Evolutionary conservation across 805 yeast genomes (phyloP).

Genomic region (Sugiyamaella qingdaonensis): DNA sequence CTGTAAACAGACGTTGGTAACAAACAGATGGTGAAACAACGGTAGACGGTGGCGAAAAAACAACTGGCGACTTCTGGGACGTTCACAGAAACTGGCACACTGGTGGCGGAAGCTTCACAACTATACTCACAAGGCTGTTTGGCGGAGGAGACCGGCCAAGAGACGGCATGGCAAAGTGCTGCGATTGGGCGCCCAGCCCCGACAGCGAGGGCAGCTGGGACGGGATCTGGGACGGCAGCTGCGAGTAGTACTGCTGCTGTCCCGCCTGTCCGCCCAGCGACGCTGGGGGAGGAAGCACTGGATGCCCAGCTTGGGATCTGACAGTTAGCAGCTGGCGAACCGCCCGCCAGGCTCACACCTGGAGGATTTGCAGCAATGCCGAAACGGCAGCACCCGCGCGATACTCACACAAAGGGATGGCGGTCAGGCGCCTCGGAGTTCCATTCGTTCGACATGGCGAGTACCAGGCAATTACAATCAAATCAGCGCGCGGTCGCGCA

Average conservation of each 20-base stretch:
- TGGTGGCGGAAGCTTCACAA: conserved; percentile 16
- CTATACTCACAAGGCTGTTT: neutral
- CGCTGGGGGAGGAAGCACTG: conserved; percentile 34
- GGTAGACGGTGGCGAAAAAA: too few relatives aligned
- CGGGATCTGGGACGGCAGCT: neutral
- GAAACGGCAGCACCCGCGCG: neutral
- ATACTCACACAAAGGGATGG: conserved; percentile 28
- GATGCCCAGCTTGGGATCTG: conserved; percentile 27
- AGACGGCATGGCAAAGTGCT: conserved; percentile 18
- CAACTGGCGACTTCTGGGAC: too few relatives aligned
- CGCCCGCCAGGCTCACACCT: too few relatives aligned
- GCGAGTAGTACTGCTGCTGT: conserved; percentile 19
- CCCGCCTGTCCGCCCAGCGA: conserved; percentile 21
- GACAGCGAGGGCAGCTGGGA: conserved; percentile 29
- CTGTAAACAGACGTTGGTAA: too few relatives aligned
- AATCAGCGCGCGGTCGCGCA: neutral
- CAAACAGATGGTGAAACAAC: too few relatives aligned
- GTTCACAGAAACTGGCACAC: neutral
- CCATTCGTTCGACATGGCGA: conserved; percentile 13
- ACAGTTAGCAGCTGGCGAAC: too few relatives aligned
- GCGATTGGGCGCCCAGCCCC: conserved; percentile 20
- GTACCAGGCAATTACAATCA: conserved; percentile 9
- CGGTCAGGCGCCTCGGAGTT: conserved; percentile 12
- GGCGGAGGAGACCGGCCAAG: conserved; percentile 19
- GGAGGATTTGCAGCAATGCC: too few relatives aligned